phyloP scores from a whole-genome alignment of 129 eudicot genomes.

The Smallanthus sonchifolius region DNA sequence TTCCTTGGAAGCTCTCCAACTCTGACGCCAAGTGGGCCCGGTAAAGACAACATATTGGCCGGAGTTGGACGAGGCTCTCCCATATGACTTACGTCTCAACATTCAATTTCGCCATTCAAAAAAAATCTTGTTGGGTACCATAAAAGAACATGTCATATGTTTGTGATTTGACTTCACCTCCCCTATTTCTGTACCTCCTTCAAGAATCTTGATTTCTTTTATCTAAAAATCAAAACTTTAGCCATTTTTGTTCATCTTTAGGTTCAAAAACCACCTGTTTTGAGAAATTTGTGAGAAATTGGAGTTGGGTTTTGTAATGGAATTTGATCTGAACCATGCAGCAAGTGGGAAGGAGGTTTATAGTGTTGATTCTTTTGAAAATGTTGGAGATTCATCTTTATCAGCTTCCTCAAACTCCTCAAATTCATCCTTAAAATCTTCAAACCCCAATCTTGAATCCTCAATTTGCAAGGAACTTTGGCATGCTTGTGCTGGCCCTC shows the following conservation, averaged over 20 bases:
- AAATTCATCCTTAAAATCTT: conserved; percentile 46
- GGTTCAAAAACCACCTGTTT: conserved; percentile 8
- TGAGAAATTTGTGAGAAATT: conserved; percentile 11
- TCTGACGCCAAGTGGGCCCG: too few relatives aligned
- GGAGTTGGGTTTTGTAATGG: conserved; percentile 46
- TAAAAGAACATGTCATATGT: conserved; percentile 26
- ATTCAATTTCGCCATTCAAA: too few relatives aligned
- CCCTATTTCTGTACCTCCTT: conserved; percentile 2
- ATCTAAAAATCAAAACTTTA: neutral
- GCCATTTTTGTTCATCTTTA: conserved; percentile 3
- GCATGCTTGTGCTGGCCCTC: conserved; percentile 96
- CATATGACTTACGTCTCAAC: too few relatives aligned
- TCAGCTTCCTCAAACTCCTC: conserved; percentile 38
- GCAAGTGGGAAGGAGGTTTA: conserved; percentile 44
- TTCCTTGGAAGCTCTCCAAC: too few relatives aligned
- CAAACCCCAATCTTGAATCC: conserved; percentile 30
- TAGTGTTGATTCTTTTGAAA: conserved; percentile 31
- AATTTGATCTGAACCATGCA: conserved; percentile 87
- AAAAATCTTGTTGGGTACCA: conserved; percentile 13
- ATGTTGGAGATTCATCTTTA: conserved; percentile 45
- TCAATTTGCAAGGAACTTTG: conserved; percentile 71
- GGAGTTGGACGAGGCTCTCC: too few relatives aligned
- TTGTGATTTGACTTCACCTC: conserved; percentile 38
- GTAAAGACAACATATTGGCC: too few relatives aligned
- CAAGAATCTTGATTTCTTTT: conserved; percentile 30